These are phyloP conservation scores for Ceratobasidium sp. DNA, from an alignment of 1,284 basidiomycete genomes.

Conservation along the genomic window DNA sequence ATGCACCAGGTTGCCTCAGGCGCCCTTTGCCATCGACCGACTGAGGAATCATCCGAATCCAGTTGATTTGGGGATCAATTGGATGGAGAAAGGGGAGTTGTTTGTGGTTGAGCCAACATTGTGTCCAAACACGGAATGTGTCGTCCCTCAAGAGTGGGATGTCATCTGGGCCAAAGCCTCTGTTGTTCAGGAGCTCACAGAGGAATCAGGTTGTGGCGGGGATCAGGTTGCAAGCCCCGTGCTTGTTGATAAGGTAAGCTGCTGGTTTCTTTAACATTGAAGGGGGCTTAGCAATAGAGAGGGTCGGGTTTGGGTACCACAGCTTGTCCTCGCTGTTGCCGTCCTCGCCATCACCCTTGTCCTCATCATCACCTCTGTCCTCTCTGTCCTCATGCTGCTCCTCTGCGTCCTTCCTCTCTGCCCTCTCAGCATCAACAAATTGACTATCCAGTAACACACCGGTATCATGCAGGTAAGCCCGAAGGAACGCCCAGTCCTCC, in stretches of 20 bases:
- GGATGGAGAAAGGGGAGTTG: neutral
- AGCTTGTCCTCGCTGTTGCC: too few species aligned
- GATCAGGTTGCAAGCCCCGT: neutral
- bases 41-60: neutral
- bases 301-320: too few species aligned
- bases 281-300: too few species aligned
- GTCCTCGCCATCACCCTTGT: too few species aligned
- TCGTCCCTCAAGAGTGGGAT: neutral
- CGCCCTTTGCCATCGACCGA: neutral
- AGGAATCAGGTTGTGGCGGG: neutral
- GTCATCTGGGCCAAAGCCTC: neutral
- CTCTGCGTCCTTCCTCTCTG: too few species aligned
- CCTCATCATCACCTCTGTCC: too few species aligned
- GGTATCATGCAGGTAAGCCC: neutral
- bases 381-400: too few species aligned
- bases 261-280: neutral
- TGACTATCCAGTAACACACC: neutral
- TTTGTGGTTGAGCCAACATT: neutral
- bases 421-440: neutral
- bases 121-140: neutral
- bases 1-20: neutral
- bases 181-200: too few species aligned
- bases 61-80: neutral
- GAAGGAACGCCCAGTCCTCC: neutral
- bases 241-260: neutral